Evolutionary conservation across 257 asterid genomes (phyloP), one percentile per base, ranked within the genome.

Genomic region (Solanum chmielewskii): DNA sequence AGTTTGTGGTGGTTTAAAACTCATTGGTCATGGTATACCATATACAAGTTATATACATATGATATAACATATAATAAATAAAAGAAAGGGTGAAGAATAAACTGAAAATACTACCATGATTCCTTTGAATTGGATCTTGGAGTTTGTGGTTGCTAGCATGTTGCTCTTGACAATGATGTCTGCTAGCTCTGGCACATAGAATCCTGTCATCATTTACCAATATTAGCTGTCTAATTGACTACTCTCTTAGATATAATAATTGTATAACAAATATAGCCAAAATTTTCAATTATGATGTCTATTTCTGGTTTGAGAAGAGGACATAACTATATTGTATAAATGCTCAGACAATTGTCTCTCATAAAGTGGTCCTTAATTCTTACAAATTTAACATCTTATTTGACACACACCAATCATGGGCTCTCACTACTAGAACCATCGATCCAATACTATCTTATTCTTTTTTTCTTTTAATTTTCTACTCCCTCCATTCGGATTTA

Each of bases 101-200:
- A 52, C 8, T 49, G 14, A 25, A 52, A 64, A 10, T 78, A 73
- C 33, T 90, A 91, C 93, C 93, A 91, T 90, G 77, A 91, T 89
- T 39, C 93, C 93, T 84, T 90, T 91, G 4, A 91, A 74, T 62
- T 66, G 91, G 73, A 91, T 91, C 42, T 66, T 84, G 29, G 85
- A 45, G 10, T 88, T 83, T 37, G 90, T 11, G 21, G n/a, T 59
- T 6, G 87, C 37, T 45, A 39, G 62, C 9, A 11, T 87, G 78
- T 90, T 90, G 75, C 75, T 89, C 29, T 81, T 89, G 80, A 87
- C 45, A 85, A 91, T 89, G 27, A 91, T 35, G 37, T 90, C 92
- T 25, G 93, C 92, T 25, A 91, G 81, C 87, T 91, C 90, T 1
- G 93, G 93, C 60, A 91, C 83, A 84, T 91, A 91, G 87, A 47